Evolutionary conservation across 805 yeast species (phyloP).

Genomic region (Schizosaccharomyces lindneri): DNA sequence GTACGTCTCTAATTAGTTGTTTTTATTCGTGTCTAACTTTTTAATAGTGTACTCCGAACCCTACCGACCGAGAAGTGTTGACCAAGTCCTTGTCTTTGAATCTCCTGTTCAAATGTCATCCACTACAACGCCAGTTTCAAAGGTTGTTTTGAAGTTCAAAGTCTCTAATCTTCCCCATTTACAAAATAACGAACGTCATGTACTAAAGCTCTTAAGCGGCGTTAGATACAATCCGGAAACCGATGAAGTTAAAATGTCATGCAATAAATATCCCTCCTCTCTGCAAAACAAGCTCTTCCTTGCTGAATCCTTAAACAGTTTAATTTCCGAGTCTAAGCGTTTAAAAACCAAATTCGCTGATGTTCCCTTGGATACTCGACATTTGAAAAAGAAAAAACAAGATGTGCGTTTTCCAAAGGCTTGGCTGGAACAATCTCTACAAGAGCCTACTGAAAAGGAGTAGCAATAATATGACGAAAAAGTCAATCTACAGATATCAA

Average conservation of each 20-base stretch:
- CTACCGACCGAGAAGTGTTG: neutral
- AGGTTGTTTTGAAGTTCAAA: slow-evolving; percentile 32
- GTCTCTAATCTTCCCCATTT: slow-evolving; percentile 22
- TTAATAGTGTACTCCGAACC: neutral
- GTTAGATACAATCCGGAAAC: slow-evolving; percentile 41
- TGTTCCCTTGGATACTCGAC: slow-evolving; percentile 62
- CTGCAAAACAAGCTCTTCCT: slow-evolving; percentile 65
- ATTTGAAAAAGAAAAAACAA: slow-evolving; percentile 23
- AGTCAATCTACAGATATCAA: too few species aligned
- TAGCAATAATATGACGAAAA: too few species aligned
- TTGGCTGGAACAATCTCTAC: neutral
- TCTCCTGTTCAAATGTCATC: neutral
- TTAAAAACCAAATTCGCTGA: slow-evolving; percentile 40
- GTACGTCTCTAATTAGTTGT: slow-evolving; percentile 13
- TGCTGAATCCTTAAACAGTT: slow-evolving; percentile 33
- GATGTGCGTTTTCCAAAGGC: neutral
- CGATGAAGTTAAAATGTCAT: slow-evolving; percentile 38
- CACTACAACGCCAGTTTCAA: neutral
- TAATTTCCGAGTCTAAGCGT: slow-evolving; percentile 42
- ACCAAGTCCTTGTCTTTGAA: neutral
- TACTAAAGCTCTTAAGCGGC: slow-evolving; percentile 56
- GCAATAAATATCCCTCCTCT: slow-evolving; percentile 43
- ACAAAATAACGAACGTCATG: slow-evolving; percentile 31
- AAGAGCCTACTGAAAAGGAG: too few species aligned
- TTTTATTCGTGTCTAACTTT: neutral